Evolutionary conservation across 768 basidiomycete genomes (phyloP).

Genomic region (Tephrocybe sp.): DNA sequence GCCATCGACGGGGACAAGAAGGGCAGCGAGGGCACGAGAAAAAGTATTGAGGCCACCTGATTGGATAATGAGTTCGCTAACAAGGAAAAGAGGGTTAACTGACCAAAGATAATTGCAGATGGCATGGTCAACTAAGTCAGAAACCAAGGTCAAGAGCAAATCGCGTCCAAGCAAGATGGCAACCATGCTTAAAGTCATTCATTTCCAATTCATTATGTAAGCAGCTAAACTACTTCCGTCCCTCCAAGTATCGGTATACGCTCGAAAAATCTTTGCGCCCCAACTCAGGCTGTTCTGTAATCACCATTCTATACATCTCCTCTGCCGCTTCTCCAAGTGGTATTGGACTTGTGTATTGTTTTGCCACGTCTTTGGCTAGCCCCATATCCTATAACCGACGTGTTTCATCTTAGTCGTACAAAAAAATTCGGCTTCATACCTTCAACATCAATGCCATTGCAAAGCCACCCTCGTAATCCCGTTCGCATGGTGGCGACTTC

Average conservation of each 20-base stretch:
- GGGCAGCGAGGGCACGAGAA: conserved; percentile 67
- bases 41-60: conserved; percentile 81
- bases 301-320: conserved; percentile 57
- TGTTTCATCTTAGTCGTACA: not conserved
- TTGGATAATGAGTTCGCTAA: conserved; percentile 3
- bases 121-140: conserved; percentile 43
- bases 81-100: conserved; percentile 20
- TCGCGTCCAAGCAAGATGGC: conserved; percentile 10
- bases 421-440: conserved; percentile 33
- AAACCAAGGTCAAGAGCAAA: conserved; percentile 9
- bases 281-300: conserved; percentile 56
- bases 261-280: conserved; percentile 78
- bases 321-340: conserved; percentile 69
- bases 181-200: conserved; percentile 15
- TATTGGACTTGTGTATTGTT: conserved; percentile 45
- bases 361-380: conserved; percentile 68
- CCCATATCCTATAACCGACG: conserved; percentile 69
- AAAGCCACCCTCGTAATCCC: conserved; percentile 84
- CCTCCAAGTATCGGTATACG: conserved; percentile 65
- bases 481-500: conserved; percentile 79
- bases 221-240: conserved; percentile 1
- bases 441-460: conserved; percentile 83
- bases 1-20: conserved; percentile 67
- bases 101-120: conserved; percentile 77
- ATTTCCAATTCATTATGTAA: conserved; percentile 15